Evolutionary conservation across 352 stramenopile species (phyloP).

Genomic region (Pythium aristosporum): DNA sequence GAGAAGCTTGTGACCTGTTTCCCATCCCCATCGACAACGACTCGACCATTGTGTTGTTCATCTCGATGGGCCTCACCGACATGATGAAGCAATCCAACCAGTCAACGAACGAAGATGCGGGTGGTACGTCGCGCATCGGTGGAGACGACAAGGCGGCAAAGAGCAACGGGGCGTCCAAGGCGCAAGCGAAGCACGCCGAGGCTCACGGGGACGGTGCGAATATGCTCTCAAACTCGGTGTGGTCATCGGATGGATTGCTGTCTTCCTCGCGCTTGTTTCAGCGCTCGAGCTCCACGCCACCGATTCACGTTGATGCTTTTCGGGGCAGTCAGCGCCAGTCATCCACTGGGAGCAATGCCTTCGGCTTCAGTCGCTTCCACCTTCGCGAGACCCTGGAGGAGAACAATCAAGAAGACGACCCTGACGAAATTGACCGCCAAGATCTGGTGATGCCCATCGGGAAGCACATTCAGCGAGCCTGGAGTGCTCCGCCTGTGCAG

Average conservation of each 20-base stretch:
- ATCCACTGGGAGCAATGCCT: constrained; percentile 8
- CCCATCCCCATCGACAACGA: neutral
- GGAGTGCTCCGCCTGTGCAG: constrained; percentile 42
- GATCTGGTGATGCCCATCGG: constrained; percentile 25
- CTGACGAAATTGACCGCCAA: constrained; percentile 12
- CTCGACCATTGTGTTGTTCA: constrained; percentile 7
- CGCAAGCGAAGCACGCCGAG: neutral
- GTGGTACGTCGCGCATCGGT: constrained; percentile 3
- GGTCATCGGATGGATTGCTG: constrained; percentile 60
- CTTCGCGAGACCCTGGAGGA: constrained; percentile 23
- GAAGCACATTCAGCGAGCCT: constrained; percentile 42
- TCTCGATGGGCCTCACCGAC: constrained; percentile 29
- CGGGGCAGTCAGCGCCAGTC: constrained; percentile 4
- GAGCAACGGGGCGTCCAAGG: constrained; percentile 3
- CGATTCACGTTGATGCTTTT: constrained; percentile 17
- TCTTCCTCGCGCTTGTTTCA: constrained; percentile 56
- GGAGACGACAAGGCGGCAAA: constrained; percentile 7
- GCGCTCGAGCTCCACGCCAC: constrained; percentile 37
- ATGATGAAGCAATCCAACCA: constrained; percentile 31
- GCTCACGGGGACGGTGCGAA: constrained; percentile 12
- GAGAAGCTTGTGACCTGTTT: constrained; percentile 14
- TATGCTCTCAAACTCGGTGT: constrained; percentile 41
- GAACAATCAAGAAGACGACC: constrained; percentile 33
- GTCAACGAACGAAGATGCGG: constrained; percentile 22
- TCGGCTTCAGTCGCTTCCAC: constrained; percentile 13